Evolutionary conservation across 75 land plant genomes (phyloP).

Genomic region (Picea glauca): DNA sequence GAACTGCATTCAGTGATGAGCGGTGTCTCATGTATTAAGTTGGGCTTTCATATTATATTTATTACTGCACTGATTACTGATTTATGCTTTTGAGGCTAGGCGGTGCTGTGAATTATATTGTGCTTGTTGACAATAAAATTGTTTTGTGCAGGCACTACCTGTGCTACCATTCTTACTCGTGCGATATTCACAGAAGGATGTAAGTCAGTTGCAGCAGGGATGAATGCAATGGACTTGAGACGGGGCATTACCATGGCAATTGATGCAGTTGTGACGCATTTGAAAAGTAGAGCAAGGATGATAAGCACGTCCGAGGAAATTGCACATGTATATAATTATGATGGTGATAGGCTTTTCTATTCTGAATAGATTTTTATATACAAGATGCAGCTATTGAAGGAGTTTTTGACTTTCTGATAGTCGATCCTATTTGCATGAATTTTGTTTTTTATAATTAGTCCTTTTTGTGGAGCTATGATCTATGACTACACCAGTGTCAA

Average conservation of each 20-base stretch:
- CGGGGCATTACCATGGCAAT: constrained; percentile 31
- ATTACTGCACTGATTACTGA: not conserved
- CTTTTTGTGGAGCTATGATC: not conserved
- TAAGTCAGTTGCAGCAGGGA: constrained; percentile 39
- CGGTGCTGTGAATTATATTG: too few relatives aligned
- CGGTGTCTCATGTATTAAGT: not conserved
- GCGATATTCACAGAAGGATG: constrained; percentile 32
- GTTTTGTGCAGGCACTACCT: constrained; percentile 23
- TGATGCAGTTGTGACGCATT: constrained; percentile 27
- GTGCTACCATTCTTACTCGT: constrained; percentile 30
- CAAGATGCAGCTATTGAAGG: not conserved
- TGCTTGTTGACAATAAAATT: not conserved
- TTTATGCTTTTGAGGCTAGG: not conserved
- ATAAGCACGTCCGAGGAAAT: constrained; percentile 38
- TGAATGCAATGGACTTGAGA: constrained; percentile 44
- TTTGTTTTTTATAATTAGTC: not conserved
- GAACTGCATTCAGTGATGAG: not conserved
- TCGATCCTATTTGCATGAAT: not conserved
- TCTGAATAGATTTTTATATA: not conserved
- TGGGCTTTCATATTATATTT: not conserved
- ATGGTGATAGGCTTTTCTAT: not conserved
- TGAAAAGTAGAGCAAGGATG: constrained; percentile 35
- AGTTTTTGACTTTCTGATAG: not conserved
- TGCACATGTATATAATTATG: constrained; percentile 21
- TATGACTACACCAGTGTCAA: not conserved